phyloP scores from a whole-genome alignment of 2,329 filamentous ascomycete genomes.

The Scortechinia acanthostroma region DNA sequence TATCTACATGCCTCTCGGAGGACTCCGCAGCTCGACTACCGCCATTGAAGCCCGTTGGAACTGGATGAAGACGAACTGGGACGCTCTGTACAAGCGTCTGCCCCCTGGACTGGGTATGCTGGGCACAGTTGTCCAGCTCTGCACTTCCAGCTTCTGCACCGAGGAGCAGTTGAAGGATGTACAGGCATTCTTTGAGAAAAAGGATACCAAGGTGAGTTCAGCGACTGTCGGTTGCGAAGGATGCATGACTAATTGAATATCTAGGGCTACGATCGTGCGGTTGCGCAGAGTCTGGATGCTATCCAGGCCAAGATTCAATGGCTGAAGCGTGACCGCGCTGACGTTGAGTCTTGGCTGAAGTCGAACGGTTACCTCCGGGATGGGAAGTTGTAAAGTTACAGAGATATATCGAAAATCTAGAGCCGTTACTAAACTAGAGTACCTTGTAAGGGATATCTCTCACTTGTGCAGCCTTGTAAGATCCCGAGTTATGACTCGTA shows the following conservation, averaged over 20 bases:
- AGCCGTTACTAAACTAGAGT: no score
- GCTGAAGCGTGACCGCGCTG: slow-evolving; percentile 68
- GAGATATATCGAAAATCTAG: no score
- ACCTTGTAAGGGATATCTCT: no score
- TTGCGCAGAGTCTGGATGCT: slow-evolving; percentile 83
- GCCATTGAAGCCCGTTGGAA: slow-evolving; percentile 75
- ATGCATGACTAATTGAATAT: slow-evolving; percentile 3
- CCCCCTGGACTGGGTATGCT: slow-evolving; percentile 84
- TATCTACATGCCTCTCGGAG: slow-evolving; percentile 79
- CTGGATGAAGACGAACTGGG: slow-evolving; percentile 86
- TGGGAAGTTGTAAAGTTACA: neutral
- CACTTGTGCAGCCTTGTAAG: no score
- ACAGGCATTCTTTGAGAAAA: slow-evolving; percentile 72
- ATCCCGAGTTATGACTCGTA: no score
- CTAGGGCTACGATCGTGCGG: slow-evolving; percentile 71
- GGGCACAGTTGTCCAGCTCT: slow-evolving; percentile 75
- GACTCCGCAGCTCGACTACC: slow-evolving; percentile 68
- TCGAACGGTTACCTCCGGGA: slow-evolving; percentile 44
- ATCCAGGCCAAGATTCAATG: slow-evolving; percentile 80
- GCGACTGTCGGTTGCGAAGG: slow-evolving; percentile 7
- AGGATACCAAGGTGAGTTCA: slow-evolving; percentile 62
- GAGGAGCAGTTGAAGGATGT: slow-evolving; percentile 70
- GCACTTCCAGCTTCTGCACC: slow-evolving; percentile 73
- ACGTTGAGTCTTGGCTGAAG: slow-evolving; percentile 70
- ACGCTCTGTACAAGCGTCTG: slow-evolving; percentile 71